These are phyloP conservation scores for Fusarium cyanostomum DNA, from an alignment of 2,329 filamentous ascomycete species.

Conservation along the genomic window DNA sequence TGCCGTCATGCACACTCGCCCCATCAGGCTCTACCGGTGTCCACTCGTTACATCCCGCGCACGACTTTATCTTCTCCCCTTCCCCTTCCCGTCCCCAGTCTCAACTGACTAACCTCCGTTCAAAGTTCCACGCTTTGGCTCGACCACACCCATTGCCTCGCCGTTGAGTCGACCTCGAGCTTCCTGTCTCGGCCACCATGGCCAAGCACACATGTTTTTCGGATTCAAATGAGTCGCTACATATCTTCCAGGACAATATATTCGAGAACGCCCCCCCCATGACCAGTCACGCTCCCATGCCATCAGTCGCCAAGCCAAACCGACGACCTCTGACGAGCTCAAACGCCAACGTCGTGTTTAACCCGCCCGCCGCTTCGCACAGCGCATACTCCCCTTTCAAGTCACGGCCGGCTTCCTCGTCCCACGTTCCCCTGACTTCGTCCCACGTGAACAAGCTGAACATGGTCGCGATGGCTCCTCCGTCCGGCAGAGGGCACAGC, in stretches of 20 bases:
- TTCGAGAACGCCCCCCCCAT: constrained; percentile 58
- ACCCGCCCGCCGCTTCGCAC: constrained; percentile 64
- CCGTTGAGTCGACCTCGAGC: constrained; percentile 28
- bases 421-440: constrained; percentile 66
- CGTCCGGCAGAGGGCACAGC: constrained; percentile 60
- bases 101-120: constrained; percentile 32
- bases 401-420: constrained; percentile 67
- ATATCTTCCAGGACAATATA: constrained; percentile 63
- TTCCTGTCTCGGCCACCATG: constrained; percentile 57
- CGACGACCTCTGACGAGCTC: constrained; percentile 60
- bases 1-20: constrained; percentile 41
- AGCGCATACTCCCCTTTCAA: constrained; percentile 77
- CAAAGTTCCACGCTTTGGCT: constrained; percentile 25
- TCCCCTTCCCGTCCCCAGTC: constrained; percentile 33
- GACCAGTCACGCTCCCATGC: constrained; percentile 67
- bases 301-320: constrained; percentile 57
- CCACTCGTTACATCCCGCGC: constrained; percentile 37
- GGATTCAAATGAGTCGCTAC: constrained; percentile 58
- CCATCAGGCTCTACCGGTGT: constrained; percentile 38
- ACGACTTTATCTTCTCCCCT: constrained; percentile 32
- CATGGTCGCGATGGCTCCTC: constrained; percentile 73
- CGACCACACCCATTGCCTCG: constrained; percentile 10
- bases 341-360: constrained; percentile 72
- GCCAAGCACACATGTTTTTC: constrained; percentile 61
- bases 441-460: constrained; percentile 69